Evolutionary conservation across 2,329 filamentous ascomycete species (phyloP), one percentile per base, ranked within the genome.

Genomic region (Eurotiales sp.): DNA sequence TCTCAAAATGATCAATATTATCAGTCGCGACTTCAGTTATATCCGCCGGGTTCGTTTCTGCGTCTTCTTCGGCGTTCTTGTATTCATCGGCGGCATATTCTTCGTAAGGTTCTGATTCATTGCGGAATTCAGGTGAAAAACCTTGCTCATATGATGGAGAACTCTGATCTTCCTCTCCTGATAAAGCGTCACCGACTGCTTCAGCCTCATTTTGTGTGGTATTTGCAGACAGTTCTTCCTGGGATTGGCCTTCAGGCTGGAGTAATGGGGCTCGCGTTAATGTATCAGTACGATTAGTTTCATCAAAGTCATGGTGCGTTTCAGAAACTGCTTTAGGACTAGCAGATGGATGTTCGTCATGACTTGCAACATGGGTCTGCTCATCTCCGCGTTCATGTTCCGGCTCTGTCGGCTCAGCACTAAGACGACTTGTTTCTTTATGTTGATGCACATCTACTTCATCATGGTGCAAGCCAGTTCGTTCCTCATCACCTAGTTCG

Each of bases 211-310:
- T 21, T 12, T 37, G 37, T 22, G 29, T 15, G 25, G 29, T 19
- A 25, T 21, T 42, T 39, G 49, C 54, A 32, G n/a, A 50, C 8
- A 39, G n/a, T n/a, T 25, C 27, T 19, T 52, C 50, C 8, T 32
- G 53, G 34, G 51, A 37, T 42, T 57, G 55, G 29, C 57, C 57
- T 25, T 62, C 54, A 37, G 49, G 34, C 41, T 59, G 46, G 12
- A 51, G 27, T 25, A 48, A 49, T 12, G 61, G 57, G 8, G 58
- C 32, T 14, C 62, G 57, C 30, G 57, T 55, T 21, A 66, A 52
- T 8, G 64, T 67, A 23, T 55, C 57, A 17, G 61, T 64, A 11
- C 63, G 64, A 43, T 66, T 64, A n/a, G 61, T 64, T 39, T 56
- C 63, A 41, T 68, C 66, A n/a, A 56, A 58, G 36, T 63, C 56